These are phyloP conservation scores for Aspergillus quadricinctus DNA, from an alignment of 2,329 filamentous ascomycete genomes.

Conservation along the genomic window DNA sequence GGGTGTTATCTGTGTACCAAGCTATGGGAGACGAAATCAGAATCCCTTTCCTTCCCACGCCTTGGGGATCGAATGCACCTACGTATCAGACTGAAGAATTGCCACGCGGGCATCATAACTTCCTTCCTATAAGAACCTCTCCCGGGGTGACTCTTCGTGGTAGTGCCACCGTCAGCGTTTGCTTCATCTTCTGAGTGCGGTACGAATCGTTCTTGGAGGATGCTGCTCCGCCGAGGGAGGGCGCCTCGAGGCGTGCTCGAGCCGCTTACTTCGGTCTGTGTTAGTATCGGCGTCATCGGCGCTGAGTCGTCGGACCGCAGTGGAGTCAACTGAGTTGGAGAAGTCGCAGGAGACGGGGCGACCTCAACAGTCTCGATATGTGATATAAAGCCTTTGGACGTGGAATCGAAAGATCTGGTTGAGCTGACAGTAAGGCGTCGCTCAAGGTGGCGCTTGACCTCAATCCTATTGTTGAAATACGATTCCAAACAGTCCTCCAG, in stretches of 20 bases:
- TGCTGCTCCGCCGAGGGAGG: slow-evolving; percentile 35
- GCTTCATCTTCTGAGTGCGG: slow-evolving; percentile 41
- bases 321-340: slow-evolving; percentile 25
- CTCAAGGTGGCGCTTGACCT: slow-evolving; percentile 73
- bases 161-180: slow-evolving; percentile 28
- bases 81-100: slow-evolving; percentile 93
- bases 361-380: slow-evolving; percentile 44
- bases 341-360: slow-evolving; percentile 32
- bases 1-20: slow-evolving; percentile 73
- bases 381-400: slow-evolving; percentile 32
- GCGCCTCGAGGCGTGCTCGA: slow-evolving; percentile 18
- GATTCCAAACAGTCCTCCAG: slow-evolving; percentile 88
- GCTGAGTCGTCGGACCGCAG: slow-evolving; percentile 17
- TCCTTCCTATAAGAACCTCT: slow-evolving; percentile 61
- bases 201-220: slow-evolving; percentile 42
- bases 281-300: slow-evolving; percentile 25
- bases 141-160: slow-evolving; percentile 22
- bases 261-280: slow-evolving; percentile 23
- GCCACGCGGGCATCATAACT: slow-evolving; percentile 93
- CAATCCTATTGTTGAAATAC: slow-evolving; percentile 92
- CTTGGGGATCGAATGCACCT: slow-evolving; percentile 36
- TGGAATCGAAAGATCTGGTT: slow-evolving; percentile 31
- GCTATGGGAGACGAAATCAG: slow-evolving; percentile 51
- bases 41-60: slow-evolving; percentile 21
- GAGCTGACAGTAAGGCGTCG: slow-evolving; percentile 56